Percentiles rank a stretch among this genome's conserved stretches.
These are phyloP conservation scores for Neurospora tetrasperma DNA, from an alignment of 495 filamentous ascomycete genomes.

Conservation along the genomic window DNA sequence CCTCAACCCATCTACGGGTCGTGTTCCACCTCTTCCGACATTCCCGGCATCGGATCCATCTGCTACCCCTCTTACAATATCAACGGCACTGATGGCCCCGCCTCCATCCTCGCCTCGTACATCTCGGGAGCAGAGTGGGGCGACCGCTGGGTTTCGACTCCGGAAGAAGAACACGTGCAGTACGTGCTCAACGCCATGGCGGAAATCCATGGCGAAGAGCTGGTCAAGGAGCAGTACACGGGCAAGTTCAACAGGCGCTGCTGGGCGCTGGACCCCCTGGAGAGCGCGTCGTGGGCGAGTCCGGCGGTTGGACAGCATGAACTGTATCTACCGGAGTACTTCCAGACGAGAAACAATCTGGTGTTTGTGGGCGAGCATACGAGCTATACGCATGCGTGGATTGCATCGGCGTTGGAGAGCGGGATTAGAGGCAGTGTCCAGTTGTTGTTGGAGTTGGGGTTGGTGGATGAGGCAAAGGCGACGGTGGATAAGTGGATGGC, in stretches of 20 bases:
- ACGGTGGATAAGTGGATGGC: conserved; percentile 55
- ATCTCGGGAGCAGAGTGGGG: conserved; percentile 32
- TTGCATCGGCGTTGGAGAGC: conserved; percentile 55
- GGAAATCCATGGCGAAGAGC: conserved; percentile 51
- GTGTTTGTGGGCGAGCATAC: conserved; percentile 66
- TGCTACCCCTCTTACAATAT: conserved; percentile 58
- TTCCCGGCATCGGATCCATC: conserved; percentile 46
- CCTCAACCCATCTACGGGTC: conserved; percentile 51
- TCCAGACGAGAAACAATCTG: conserved; percentile 53
- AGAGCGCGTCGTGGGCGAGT: conserved; percentile 44
- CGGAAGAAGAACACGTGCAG: conserved; percentile 15
- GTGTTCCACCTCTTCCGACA: conserved; percentile 44
- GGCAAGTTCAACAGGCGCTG: conserved; percentile 49
- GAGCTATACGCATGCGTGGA: conserved; percentile 66
- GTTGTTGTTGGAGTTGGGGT: conserved; percentile 49
- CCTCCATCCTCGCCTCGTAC: conserved; percentile 53
- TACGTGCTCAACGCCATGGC: conserved; percentile 37
- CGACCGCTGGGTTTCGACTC: conserved; percentile 4
- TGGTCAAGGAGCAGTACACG: conserved; percentile 42
- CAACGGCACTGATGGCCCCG: conserved; percentile 49
- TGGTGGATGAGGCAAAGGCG: conserved; percentile 56
- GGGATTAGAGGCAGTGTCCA: conserved; percentile 57
- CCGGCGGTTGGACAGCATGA: conserved; percentile 51
- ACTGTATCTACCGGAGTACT: conserved; percentile 58
- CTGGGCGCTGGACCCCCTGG: conserved; percentile 46